Base-by-base conservation (phyloP, 2,329 filamentous ascomycete species). In the Triangularia verruculosa region DNA sequence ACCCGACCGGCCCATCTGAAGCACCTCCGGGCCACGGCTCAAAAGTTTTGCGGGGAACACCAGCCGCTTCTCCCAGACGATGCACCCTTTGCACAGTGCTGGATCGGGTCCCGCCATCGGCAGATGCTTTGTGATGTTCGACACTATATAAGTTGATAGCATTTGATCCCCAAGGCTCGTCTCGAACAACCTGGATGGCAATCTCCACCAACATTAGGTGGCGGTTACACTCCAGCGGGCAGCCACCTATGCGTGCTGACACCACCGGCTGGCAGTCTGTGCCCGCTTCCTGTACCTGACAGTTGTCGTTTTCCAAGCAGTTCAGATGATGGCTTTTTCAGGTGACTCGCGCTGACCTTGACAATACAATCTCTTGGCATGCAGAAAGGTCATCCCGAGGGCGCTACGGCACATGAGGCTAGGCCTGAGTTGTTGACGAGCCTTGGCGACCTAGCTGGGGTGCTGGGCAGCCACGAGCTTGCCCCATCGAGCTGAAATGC, bases 61-160 rank as follows among this genome's bases (percentile, higher is more conserved):
- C n/a, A 57, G 34, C 34, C n/a, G 51, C 52, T 63, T 55, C 59
- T 52, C 43, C 53, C 57, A 58, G 43, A 56, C 24, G 13, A 12
- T 24, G 20, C 47, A 24, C 20, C 24, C n/a, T 51, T 22, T 32
- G 28, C 43, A 20, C 24, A 34, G 22, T n/a, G 30, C 55, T 20
- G 17, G n/a, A 30, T 22, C 62, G 64, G 39, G 66, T 39, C 61
- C 62, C 66, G 56, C 62, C 15, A 24, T 65, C 66, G 66, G 66
- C 66, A 68, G 63, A 66, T 68, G 25, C 30, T 24, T n/a, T 32
- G 7, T 56, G 13, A 39, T 52, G 24, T 11, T 2, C 47, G 47
- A 2, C 2, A 22, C 4, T 34, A 34, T 34, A 12, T 11, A 34
- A 6, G 30, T 2, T 11, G 9, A 34, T 9, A 12, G 13, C 30